Evolutionary conservation across 345 rosid species (phyloP).

Genomic region (Erodium maritimum): DNA sequence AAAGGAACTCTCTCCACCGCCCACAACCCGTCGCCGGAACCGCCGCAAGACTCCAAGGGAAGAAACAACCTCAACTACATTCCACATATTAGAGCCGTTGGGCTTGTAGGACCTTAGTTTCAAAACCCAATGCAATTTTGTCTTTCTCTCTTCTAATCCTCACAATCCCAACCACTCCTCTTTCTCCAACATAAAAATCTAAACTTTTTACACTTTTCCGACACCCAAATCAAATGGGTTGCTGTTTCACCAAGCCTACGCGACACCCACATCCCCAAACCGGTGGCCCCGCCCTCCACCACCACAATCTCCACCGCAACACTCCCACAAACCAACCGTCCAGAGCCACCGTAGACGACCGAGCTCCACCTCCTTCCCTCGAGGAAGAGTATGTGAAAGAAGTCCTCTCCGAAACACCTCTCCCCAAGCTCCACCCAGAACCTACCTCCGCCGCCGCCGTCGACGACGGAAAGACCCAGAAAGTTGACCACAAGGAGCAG

Average conservation of each 20-base stretch:
- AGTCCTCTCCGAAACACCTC: slow-evolving; percentile 14
- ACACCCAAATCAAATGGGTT: background rate
- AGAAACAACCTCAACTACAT: background rate
- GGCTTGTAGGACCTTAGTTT: background rate
- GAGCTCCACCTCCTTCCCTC: background rate
- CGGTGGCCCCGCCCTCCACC: background rate
- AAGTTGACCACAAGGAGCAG: background rate
- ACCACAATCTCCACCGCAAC: background rate
- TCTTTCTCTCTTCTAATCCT: too few species aligned
- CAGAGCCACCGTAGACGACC: background rate
- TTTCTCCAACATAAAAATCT: background rate
- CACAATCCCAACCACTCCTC: background rate
- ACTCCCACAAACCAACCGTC: background rate
- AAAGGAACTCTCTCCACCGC: background rate
- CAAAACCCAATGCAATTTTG: background rate
- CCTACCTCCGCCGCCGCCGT: background rate
- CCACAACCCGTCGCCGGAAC: too few species aligned
- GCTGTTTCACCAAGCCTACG: background rate
- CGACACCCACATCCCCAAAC: background rate
- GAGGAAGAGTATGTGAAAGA: slow-evolving; percentile 14
- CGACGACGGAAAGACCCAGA: background rate
- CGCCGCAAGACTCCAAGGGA: background rate
- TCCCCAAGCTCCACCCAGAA: slow-evolving; percentile 2
- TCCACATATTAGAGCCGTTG: background rate
- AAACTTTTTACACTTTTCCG: background rate